Conservation (phyloP, 805 yeast species). For the Ogataea sp. region DNA sequence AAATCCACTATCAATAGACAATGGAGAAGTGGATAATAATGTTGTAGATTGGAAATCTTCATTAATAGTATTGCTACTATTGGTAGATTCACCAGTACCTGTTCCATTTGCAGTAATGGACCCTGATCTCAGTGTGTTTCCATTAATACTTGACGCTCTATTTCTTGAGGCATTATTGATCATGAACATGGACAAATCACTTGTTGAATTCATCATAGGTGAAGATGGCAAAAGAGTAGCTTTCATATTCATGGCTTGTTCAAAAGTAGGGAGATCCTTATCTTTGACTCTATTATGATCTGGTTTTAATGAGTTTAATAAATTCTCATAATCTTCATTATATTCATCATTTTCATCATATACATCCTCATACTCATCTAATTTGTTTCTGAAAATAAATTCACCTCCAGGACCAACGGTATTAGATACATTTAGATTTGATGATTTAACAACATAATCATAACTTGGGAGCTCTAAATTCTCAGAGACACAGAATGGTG, state of each 20-base stretch:
- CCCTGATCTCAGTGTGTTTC: background rate
- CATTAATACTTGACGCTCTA: background rate
- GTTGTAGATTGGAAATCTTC: conserved; percentile 14
- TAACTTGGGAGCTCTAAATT: conserved; percentile 32
- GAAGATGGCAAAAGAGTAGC: conserved; percentile 30
- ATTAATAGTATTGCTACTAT: conserved; percentile 31
- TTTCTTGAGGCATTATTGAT: no score
- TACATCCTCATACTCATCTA: background rate
- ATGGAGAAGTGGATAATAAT: conserved; percentile 28
- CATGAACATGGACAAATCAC: no score
- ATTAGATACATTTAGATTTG: no score
- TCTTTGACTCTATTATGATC: background rate
- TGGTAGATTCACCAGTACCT: no score
- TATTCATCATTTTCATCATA: conserved; percentile 6
- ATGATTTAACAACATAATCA: conserved; percentile 21
- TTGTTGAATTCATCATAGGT: conserved; percentile 29
- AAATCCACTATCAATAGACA: conserved; percentile 21
- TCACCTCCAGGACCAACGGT: no score
- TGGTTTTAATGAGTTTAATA: background rate
- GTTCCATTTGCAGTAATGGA: no score
- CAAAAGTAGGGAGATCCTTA: conserved; percentile 45
- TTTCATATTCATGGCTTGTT: conserved; percentile 49
- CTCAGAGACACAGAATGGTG: conserved; percentile 27
- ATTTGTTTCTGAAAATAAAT: background rate
- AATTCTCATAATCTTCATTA: conserved; percentile 8